Conservation (phyloP, 2,329 filamentous ascomycete genomes). For the Penicillium frequentans region DNA sequence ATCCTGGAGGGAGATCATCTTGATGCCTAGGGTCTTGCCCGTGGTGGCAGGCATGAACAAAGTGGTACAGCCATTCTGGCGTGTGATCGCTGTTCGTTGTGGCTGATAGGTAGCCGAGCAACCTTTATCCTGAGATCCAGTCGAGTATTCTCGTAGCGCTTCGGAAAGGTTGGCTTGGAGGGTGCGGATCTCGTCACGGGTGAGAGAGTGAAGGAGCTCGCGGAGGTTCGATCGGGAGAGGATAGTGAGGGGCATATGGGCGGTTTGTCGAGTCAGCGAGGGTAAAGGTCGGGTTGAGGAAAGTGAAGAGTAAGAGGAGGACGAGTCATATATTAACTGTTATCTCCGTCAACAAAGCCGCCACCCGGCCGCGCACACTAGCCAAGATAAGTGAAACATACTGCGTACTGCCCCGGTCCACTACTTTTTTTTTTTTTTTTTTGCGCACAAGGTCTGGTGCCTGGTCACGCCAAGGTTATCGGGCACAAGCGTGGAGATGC, state of each 20-base stretch:
- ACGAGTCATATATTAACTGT: constrained; percentile 2
- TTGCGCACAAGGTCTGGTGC: neutral
- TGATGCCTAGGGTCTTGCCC: constrained; percentile 61
- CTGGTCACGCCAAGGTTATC: constrained; percentile 5
- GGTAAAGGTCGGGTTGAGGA: neutral
- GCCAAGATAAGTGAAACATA: constrained; percentile 14
- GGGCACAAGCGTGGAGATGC: constrained; percentile 5
- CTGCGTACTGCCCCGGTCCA: neutral
- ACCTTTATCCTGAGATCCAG: constrained; percentile 58
- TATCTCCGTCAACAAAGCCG: constrained; percentile 9
- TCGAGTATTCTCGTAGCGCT: constrained; percentile 65
- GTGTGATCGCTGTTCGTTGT: constrained; percentile 59
- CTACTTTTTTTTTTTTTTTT: neutral
- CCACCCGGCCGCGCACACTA: constrained; percentile 4
- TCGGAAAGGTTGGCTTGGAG: constrained; percentile 60
- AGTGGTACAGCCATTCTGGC: constrained; percentile 61
- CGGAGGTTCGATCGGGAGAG: constrained; percentile 59
- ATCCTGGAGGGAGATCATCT: constrained; percentile 60
- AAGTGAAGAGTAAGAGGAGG: neutral
- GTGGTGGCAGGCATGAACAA: constrained; percentile 68
- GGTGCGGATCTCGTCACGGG: constrained; percentile 56
- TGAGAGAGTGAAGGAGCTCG: constrained; percentile 56
- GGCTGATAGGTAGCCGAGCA: constrained; percentile 64
- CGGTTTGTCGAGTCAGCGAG: constrained; percentile 10
- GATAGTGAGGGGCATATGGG: constrained; percentile 59